A percentile compares a stretch with the other conserved stretches of the same genome.
Evolutionary conservation across 768 basidiomycete genomes (phyloP).

Genomic region (Sporobolomyces roseus): DNA sequence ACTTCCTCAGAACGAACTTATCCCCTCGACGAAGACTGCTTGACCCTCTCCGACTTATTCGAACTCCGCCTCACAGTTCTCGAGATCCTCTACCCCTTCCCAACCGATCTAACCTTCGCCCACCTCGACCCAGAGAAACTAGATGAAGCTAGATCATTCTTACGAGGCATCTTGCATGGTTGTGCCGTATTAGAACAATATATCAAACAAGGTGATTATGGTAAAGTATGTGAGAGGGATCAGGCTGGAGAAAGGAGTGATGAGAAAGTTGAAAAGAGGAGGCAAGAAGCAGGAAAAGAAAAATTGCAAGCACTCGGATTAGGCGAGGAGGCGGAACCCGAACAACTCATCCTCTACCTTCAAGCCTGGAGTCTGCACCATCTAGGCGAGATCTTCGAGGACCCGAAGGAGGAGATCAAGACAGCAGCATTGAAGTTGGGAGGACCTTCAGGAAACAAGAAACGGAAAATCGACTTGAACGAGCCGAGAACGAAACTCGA

Average conservation of each 20-base stretch:
- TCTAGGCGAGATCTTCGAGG: conserved; percentile 25
- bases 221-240: background rate
- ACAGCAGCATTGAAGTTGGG: background rate
- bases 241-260: background rate
- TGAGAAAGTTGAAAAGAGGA: conserved; percentile 6
- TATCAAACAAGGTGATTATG: background rate
- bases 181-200: conserved; percentile 25
- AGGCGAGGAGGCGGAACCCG: background rate
- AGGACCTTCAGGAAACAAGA: conserved; percentile 15
- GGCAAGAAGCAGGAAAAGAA: conserved; percentile 7
- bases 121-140: conserved; percentile 7
- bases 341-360: conserved; percentile 8
- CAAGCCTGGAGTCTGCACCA: conserved; percentile 28
- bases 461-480: conserved; percentile 36
- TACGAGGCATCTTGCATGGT: conserved; percentile 41
- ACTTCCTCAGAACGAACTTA: conserved; percentile 22
- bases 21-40: conserved; percentile 40
- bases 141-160: conserved; percentile 33
- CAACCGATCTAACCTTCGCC: conserved; percentile 4
- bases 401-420: conserved; percentile 5
- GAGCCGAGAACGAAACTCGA: conserved; percentile 27
- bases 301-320: conserved; percentile 32
- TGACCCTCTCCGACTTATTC: conserved; percentile 39
- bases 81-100: conserved; percentile 28
- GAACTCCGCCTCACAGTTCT: conserved; percentile 30